These are phyloP conservation scores for Ustilago crameri DNA, from an alignment of 1,284 basidiomycete genomes.

Conservation along the genomic window DNA sequence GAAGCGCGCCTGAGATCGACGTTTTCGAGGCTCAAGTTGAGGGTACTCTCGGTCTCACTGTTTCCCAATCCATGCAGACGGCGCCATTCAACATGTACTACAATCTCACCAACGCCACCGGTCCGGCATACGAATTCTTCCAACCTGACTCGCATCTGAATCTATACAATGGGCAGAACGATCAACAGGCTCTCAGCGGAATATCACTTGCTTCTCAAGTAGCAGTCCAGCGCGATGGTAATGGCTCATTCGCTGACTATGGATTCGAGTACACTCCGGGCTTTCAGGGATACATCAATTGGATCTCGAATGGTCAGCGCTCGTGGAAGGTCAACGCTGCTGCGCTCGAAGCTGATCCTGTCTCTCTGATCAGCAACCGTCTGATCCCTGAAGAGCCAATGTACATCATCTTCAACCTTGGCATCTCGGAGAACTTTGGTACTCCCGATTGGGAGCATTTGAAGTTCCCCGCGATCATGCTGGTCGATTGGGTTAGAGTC, in stretches of 20 bases:
- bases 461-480: constrained; percentile 49
- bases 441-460: constrained; percentile 41
- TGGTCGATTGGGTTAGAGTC: constrained; percentile 54
- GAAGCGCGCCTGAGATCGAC: constrained; percentile 77
- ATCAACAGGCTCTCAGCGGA: constrained; percentile 75
- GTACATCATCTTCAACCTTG: constrained; percentile 64
- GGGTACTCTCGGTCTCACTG: constrained; percentile 70
- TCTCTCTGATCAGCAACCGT: constrained; percentile 36
- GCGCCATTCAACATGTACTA: constrained; percentile 74
- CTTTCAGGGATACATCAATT: constrained; percentile 76
- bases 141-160: constrained; percentile 45
- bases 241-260: constrained; percentile 48
- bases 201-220: constrained; percentile 54
- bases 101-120: constrained; percentile 54
- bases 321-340: constrained; percentile 73
- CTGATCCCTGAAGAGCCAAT: constrained; percentile 52
- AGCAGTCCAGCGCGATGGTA: constrained; percentile 51
- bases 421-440: constrained; percentile 56
- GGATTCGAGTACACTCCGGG: constrained; percentile 72
- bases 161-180: constrained; percentile 78
- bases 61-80: constrained; percentile 81
- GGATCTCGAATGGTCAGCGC: constrained; percentile 39
- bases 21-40: constrained; percentile 74
- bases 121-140: constrained; percentile 58
- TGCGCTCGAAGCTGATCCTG: constrained; percentile 77